These are phyloP conservation scores for Puccinia hordei DNA, from an alignment of 1,284 basidiomycete species.

Conservation along the genomic window DNA sequence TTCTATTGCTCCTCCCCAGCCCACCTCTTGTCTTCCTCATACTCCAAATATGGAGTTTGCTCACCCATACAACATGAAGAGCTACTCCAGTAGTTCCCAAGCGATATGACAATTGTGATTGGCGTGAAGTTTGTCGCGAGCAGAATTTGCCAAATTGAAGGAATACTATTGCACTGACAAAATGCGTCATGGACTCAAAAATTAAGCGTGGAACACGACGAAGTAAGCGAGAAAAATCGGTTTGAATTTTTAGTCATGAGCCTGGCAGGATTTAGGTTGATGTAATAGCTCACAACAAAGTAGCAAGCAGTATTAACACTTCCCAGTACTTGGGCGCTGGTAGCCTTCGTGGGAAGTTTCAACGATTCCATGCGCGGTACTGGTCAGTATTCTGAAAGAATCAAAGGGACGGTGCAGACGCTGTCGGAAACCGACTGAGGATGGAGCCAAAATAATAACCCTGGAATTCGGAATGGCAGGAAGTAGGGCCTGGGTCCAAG, in stretches of 20 bases:
- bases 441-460: too few species aligned
- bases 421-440: too few species aligned
- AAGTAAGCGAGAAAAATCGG: neutral
- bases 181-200: constrained; percentile 8
- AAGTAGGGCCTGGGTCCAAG: too few species aligned
- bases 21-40: too few species aligned
- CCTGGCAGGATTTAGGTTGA: neutral
- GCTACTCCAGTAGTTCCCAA: constrained; percentile 1
- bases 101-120: constrained; percentile 18
- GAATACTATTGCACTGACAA: constrained; percentile 20
- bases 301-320: neutral
- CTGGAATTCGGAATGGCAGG: too few species aligned
- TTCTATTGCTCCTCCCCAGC: too few species aligned
- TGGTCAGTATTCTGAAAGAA: neutral
- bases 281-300: neutral
- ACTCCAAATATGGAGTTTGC: too few species aligned
- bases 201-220: neutral
- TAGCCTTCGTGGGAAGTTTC: neutral
- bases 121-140: neutral
- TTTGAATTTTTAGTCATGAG: neutral
- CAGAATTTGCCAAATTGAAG: constrained; percentile 4
- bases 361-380: neutral
- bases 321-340: neutral
- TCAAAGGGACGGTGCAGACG: too few species aligned
- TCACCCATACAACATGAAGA: too few species aligned